Percentiles rank a stretch among this genome's conserved stretches.
These are phyloP conservation scores for Mucor circinelloides DNA, from an alignment of 371 early-diverging fungal species.

Conservation along the genomic window DNA sequence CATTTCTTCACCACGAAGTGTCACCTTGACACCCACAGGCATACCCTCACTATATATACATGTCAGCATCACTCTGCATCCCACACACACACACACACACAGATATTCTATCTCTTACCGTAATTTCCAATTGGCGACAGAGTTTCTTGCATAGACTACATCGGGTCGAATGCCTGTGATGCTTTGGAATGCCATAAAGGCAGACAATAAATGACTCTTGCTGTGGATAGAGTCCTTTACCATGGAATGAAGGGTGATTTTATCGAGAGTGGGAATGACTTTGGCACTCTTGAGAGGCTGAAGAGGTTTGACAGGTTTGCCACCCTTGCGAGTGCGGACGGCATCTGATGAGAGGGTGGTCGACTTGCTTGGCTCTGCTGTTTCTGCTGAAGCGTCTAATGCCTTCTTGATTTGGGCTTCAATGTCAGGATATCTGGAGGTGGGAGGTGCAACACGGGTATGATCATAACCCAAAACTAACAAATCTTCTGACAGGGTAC, in stretches of 20 bases:
- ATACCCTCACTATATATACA: slow-evolving; percentile 64
- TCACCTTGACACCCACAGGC: slow-evolving; percentile 87
- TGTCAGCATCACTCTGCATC: not conserved
- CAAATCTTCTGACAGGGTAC: slow-evolving; percentile 83
- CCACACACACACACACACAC: not conserved
- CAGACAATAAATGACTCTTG: slow-evolving; percentile 88
- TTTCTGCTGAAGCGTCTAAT: slow-evolving; percentile 17
- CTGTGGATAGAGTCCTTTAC: slow-evolving; percentile 83
- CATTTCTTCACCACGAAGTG: slow-evolving; percentile 84
- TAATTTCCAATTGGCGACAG: slow-evolving; percentile 84
- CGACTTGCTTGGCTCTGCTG: not conserved
- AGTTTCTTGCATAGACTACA: slow-evolving; percentile 78
- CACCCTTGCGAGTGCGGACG: slow-evolving; percentile 56
- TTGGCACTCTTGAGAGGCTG: slow-evolving; percentile 50
- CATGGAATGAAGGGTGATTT: slow-evolving; percentile 78
- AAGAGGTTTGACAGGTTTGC: slow-evolving; percentile 60
- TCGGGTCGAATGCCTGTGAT: slow-evolving; percentile 86
- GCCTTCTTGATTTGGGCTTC: slow-evolving; percentile 39
- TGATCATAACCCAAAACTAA: slow-evolving; percentile 86
- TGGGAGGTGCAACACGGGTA: slow-evolving; percentile 47
- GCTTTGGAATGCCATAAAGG: slow-evolving; percentile 89
- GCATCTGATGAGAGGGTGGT: slow-evolving; percentile 12
- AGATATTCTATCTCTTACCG: slow-evolving; percentile 50
- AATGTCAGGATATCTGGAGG: slow-evolving; percentile 43
- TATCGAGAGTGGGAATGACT: slow-evolving; percentile 66